Evolutionary conservation across 2,329 filamentous ascomycete species (phyloP).

Genomic region (Alternaria triticimaculans): DNA sequence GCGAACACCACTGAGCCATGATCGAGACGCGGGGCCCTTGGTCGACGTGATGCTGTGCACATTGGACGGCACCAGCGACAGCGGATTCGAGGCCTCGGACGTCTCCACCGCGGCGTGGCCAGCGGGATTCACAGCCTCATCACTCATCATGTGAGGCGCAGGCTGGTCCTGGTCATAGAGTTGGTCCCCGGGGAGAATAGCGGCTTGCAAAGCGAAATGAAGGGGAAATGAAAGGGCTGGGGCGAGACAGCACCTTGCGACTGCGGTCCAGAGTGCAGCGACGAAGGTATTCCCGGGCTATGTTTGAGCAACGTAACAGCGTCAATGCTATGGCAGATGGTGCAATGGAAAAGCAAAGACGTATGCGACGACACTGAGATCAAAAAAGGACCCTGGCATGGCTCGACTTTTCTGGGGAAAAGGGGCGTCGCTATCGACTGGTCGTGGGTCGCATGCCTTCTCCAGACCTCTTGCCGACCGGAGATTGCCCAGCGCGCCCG

Average conservation of each 20-base stretch:
- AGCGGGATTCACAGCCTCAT: conserved; percentile 36
- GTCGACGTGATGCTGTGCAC: conserved; percentile 19
- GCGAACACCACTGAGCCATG: conserved; percentile 47
- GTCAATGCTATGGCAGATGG: conserved; percentile 17
- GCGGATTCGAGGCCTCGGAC: conserved; percentile 12
- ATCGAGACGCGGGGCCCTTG: conserved; percentile 36
- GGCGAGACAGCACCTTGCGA: conserved; percentile 21
- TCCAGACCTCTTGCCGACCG: conserved; percentile 20
- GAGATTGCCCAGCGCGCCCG: conserved; percentile 28
- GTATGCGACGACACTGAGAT: conserved; percentile 18
- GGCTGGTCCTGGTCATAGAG: conserved; percentile 37
- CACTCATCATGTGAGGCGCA: conserved; percentile 39
- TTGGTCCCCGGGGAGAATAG: conserved; percentile 30
- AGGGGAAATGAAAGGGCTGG: conserved; percentile 41
- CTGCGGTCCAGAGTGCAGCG: conserved; percentile 13
- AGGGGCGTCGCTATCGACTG: conserved; percentile 27
- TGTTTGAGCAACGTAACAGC: conserved; percentile 16
- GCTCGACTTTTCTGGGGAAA: conserved; percentile 20
- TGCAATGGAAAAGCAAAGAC: conserved; percentile 25
- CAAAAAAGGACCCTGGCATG: conserved; percentile 16
- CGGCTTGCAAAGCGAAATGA: conserved; percentile 39
- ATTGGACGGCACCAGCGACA: conserved; percentile 20
- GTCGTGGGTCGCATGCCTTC: conserved; percentile 21
- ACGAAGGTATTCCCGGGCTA: conserved; percentile 8
- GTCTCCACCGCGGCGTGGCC: conserved; percentile 25